Conservation (phyloP, 2,329 filamentous ascomycete genomes). For the Monilinia polystroma region DNA sequence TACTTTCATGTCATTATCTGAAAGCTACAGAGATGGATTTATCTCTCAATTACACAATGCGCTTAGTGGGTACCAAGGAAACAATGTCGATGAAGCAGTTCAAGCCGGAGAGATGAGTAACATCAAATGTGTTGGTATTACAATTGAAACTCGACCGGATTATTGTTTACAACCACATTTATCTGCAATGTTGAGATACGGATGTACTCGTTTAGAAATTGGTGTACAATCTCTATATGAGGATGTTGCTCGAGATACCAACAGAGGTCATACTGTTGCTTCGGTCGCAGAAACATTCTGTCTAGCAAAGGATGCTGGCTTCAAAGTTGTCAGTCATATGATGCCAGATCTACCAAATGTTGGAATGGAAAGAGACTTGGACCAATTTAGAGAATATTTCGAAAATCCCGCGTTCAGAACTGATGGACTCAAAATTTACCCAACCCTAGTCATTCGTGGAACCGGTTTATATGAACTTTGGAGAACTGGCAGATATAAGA, state of each 20-base stretch:
- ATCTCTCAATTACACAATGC: constrained; percentile 97
- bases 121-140: constrained; percentile 97
- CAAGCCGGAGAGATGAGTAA: constrained; percentile 94
- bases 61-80: constrained; percentile 90
- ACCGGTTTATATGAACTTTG: constrained; percentile 96
- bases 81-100: constrained; percentile 92
- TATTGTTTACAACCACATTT: constrained; percentile 97
- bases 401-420: constrained; percentile 95
- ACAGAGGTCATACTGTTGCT: constrained; percentile 92
- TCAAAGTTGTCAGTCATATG: constrained; percentile 99
- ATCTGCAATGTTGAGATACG: constrained; percentile 95
- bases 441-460: constrained; percentile 92
- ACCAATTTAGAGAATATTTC: constrained; percentile 97
- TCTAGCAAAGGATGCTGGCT: constrained; percentile 94
- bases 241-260: constrained; percentile 96
- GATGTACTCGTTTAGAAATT: constrained; percentile 90
- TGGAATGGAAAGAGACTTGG: constrained; percentile 94
- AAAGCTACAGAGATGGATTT: constrained; percentile 87
- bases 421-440: constrained; percentile 96
- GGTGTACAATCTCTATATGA: constrained; percentile 97
- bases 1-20: constrained; percentile 95
- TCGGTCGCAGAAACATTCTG: constrained; percentile 96
- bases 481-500: constrained; percentile 95
- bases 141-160: constrained; percentile 94
- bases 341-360: constrained; percentile 99